Evolutionary conservation across 164 flowering plant species (phyloP), one percentile per base, ranked within the genome.

Genomic region (Aristolochia californica): DNA sequence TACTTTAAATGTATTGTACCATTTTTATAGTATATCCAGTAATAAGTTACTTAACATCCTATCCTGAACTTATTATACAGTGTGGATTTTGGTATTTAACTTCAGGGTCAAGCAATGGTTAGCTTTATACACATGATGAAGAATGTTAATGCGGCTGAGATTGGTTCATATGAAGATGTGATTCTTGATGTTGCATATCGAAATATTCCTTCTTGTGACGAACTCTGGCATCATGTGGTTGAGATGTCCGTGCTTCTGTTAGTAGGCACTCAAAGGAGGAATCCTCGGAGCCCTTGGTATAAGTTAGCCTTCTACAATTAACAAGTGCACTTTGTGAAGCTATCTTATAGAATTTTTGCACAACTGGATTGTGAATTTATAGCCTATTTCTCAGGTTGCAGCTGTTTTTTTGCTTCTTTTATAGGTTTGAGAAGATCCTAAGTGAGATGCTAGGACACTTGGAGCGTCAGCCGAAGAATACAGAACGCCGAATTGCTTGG

Each of bases 211-310:
- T 77, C 77, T 21, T 64, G 48, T 69, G 95, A 90, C 72, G 93
- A 84, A 59, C 77, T 88, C 70, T 94, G 99, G 96, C 68, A 66
- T 20, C 68, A 63, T 58, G 85, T 82, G 22, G 88, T 88, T 66
- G 91, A 94, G 78, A 87, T 90, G 96, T 83, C 96, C 0, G 88
- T 84, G 28, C 79, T 83, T 40, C 69, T 90, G 44, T 74, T 82
- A 53, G 80, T 79, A 45, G 70, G 63, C 62, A 74, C 59, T 12
- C 84, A 83, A 55, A 43, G 64, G 64, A 72, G 62, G 62, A 88
- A 94, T 70, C 95, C 95, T 64, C 97, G 93, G 24, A 85, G 96
- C 60, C 45, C 74, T 58, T 94, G 99, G 96, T 94, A 85, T 59
- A 60, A 7, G 1, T 28, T 53, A 20, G 9, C 13, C 24, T 15